Percentiles rank a stretch among this genome's conserved stretches.
These are phyloP conservation scores for Candida tibetensis DNA, from an alignment of 805 yeast genomes.

Conservation along the genomic window DNA sequence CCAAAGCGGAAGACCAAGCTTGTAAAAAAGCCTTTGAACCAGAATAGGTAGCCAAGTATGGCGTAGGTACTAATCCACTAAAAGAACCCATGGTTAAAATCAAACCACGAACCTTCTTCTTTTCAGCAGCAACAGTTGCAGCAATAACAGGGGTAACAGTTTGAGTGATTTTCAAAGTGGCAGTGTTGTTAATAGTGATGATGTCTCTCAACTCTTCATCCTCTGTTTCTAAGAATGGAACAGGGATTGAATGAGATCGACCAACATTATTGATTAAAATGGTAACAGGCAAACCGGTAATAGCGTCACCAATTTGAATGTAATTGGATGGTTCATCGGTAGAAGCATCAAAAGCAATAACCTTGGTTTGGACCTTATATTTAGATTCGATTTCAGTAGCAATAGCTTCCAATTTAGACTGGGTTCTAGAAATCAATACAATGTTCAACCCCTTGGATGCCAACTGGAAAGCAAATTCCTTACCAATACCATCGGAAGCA, in stretches of 20 bases:
- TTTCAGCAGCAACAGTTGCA: conserved; percentile 44
- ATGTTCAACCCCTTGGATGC: conserved; percentile 83
- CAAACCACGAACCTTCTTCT: conserved; percentile 59
- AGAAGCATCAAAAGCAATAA: conserved; percentile 77
- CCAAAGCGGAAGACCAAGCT: conserved; percentile 85
- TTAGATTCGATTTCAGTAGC: conserved; percentile 60
- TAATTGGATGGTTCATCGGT: conserved; percentile 60
- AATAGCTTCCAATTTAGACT: conserved; percentile 65
- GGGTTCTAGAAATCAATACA: conserved; percentile 80
- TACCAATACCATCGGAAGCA: conserved; percentile 96
- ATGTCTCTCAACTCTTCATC: conserved; percentile 74
- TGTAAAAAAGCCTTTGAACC: conserved; percentile 96
- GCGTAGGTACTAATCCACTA: conserved; percentile 92
- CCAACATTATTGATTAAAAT: conserved; percentile 92
- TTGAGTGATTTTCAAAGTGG: conserved; percentile 82
- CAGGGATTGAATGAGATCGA: conserved; percentile 91
- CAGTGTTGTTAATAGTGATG: conserved; percentile 79
- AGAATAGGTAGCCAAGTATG: conserved; percentile 87
- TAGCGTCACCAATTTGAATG: conserved; percentile 43
- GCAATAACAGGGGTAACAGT: conserved; percentile 70
- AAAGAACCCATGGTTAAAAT: conserved; percentile 95
- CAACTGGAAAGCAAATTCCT: conserved; percentile 82
- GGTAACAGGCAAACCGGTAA: conserved; percentile 58
- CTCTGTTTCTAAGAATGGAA: conserved; percentile 80
- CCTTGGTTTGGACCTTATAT: conserved; percentile 58